phyloP scores from a whole-genome alignment of 2,329 filamentous ascomycete genomes.

The Xylariaceae sp. region DNA sequence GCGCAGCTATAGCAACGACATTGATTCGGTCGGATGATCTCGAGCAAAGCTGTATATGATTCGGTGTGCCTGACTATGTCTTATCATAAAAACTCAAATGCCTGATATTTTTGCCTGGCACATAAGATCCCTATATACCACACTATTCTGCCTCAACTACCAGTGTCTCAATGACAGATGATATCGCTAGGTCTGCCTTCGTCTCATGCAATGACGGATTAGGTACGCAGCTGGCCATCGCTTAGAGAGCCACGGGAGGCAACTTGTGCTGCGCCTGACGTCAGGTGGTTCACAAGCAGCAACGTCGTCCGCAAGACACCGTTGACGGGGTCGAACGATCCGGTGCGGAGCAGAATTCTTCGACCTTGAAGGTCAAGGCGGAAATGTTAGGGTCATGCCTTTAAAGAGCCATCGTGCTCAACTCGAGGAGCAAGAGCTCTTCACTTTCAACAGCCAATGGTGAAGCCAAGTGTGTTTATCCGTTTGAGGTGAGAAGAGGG shows the following conservation, averaged over 20 bases:
- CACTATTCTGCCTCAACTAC: too few species aligned
- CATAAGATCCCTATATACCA: too few species aligned
- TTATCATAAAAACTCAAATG: too few species aligned
- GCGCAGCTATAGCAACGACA: too few species aligned
- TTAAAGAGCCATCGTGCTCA: conserved; percentile 1
- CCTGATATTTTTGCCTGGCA: too few species aligned
- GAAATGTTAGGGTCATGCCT: conserved; percentile 42
- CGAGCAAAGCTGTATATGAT: too few species aligned
- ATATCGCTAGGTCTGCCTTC: conserved; percentile 68
- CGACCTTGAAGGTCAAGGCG: conserved; percentile 52
- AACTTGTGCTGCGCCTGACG: conserved; percentile 59
- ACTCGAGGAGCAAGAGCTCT: too few species aligned
- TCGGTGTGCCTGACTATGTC: too few species aligned
- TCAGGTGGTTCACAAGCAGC: conserved; percentile 64
- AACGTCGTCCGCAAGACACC: conserved; percentile 69
- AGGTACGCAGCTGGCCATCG: conserved; percentile 68
- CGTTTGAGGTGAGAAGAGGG: too few species aligned
- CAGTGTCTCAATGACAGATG: conserved; percentile 52
- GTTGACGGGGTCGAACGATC: conserved; percentile 69
- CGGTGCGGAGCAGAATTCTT: conserved; percentile 63
- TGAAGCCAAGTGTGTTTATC: too few species aligned
- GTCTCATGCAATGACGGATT: conserved; percentile 65
- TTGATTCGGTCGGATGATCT: too few species aligned
- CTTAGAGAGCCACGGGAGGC: conserved; percentile 64
- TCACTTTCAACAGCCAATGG: too few species aligned